phyloP scores from a whole-genome alignment of 805 yeast genomes.

The Phaffomyces thermotolerans region DNA sequence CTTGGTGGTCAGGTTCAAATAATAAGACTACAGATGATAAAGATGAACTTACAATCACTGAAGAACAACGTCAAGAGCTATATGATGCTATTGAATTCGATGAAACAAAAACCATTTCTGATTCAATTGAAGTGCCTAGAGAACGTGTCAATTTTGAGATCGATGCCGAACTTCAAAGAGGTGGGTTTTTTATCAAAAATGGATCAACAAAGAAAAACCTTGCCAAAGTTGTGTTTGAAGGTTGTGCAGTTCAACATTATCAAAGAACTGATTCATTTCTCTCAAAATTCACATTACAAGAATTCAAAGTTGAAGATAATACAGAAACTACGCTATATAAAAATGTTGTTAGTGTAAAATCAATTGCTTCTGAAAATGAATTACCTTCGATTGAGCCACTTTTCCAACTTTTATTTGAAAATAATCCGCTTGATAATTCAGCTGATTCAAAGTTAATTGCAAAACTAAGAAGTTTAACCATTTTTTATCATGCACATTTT shows the following conservation, averaged over 20 bases:
- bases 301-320: constrained; percentile 83
- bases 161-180: constrained; percentile 61
- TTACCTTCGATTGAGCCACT: constrained; percentile 47
- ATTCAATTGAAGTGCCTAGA: constrained; percentile 59
- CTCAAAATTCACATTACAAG: constrained; percentile 67
- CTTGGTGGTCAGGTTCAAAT: constrained; percentile 43
- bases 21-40: constrained; percentile 23
- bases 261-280: constrained; percentile 77
- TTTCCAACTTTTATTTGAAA: constrained; percentile 75
- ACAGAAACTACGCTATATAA: constrained; percentile 73
- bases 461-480: constrained; percentile 77
- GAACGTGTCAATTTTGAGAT: constrained; percentile 66
- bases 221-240: constrained; percentile 77
- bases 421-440: constrained; percentile 73
- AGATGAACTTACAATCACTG: constrained; percentile 51
- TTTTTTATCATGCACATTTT: constrained; percentile 81
- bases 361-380: constrained; percentile 38
- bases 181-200: constrained; percentile 58
- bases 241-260: constrained; percentile 63
- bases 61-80: constrained; percentile 82
- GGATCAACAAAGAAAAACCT: constrained; percentile 34
- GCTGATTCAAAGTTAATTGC: constrained; percentile 77
- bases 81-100: constrained; percentile 92
- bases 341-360: constrained; percentile 80
- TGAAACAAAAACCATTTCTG: constrained; percentile 46